A percentile compares a stretch with the other conserved stretches of the same genome.
Evolutionary conservation across 2,329 filamentous ascomycete species (phyloP).

Genomic region (Zasmidium cellare): DNA sequence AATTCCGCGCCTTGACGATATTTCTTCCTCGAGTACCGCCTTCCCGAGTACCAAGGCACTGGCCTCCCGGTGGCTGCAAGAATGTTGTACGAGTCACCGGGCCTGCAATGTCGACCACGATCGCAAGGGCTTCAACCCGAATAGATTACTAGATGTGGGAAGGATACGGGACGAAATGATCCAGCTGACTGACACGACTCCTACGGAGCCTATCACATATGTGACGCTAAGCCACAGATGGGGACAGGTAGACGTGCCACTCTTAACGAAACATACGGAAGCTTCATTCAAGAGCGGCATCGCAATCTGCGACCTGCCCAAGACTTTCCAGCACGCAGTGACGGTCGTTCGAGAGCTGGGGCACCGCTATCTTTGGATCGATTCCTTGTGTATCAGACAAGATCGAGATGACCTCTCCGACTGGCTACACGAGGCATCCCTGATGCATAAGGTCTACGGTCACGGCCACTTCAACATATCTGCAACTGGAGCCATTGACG

Average conservation of each 20-base stretch:
- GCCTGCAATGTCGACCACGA: not conserved
- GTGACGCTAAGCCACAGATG: conserved; percentile 3
- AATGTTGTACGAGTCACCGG: not conserved
- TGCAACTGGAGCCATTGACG: conserved; percentile 5
- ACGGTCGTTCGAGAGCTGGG: not conserved
- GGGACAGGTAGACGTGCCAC: not conserved
- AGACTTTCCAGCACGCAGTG: conserved; percentile 3
- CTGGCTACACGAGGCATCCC: conserved; percentile 10
- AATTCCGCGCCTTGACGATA: not conserved
- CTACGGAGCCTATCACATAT: not conserved
- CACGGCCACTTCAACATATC: conserved; percentile 8
- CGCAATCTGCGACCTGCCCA: not conserved
- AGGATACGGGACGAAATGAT: not conserved
- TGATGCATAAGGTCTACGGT: conserved; percentile 11
- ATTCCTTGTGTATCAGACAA: conserved; percentile 11
- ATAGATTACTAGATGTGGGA: not conserved
- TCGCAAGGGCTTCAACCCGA: not conserved
- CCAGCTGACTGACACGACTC: not conserved
- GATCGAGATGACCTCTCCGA: conserved; percentile 9
- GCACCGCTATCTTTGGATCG: conserved; percentile 7
- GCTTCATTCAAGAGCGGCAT: not conserved
- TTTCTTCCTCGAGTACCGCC: not conserved
- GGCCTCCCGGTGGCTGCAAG: not conserved
- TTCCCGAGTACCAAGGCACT: not conserved
- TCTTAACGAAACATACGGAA: not conserved